Base-by-base conservation (phyloP, 1,139 yeast genomes). In the Suhomyces guaymorum region DNA sequence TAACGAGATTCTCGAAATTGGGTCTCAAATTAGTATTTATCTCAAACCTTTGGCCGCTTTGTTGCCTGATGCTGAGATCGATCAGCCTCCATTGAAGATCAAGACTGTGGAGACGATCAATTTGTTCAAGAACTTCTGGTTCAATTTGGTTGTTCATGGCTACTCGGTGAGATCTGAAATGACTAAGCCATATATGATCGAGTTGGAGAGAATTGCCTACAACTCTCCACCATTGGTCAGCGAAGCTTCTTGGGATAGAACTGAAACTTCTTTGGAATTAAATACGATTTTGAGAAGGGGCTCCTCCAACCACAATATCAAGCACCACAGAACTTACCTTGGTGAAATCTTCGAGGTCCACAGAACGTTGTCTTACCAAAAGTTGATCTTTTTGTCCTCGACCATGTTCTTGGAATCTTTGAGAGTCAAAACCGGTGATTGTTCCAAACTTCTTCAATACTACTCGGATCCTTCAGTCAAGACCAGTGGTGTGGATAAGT, bases 151-250 rank as follows among this genome's bases (percentile, higher is more conserved):
- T 4, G 87, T 90, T 27, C 96, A 92, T 59, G 98, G 98, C 0
- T 89, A 81, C 55, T 75, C 82, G 15, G 68, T 71, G 33, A 73
- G 73, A 33, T 81, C 95, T 0, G 68, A 70, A 10, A 66, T 80
- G 50, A 74, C 81, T 8, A 62, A 66, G 36, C 60, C 63, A 8
- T 73, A 75, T 50, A 55, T 62, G 36, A 43, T 44, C 0, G 78
- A 76, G 23, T 68, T 94, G 35, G 73, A 75, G 50, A 68, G 80
- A 38, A 85, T 94, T 50, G 97, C 98, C 0, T 78, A 83, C 51
- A 84, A 77, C 51, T 75, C 97, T 4, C 98, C 98, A 4, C 95
- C 97, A 1, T 73, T 94, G 40, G 97, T 96, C 0, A 84, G 96
- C 2, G 96, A 88, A 49, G 67, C 76, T 13, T 82, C 95, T 2